These are phyloP conservation scores for Nicotiana paniculata DNA, from an alignment of 257 asterid genomes.

Conservation along the genomic window DNA sequence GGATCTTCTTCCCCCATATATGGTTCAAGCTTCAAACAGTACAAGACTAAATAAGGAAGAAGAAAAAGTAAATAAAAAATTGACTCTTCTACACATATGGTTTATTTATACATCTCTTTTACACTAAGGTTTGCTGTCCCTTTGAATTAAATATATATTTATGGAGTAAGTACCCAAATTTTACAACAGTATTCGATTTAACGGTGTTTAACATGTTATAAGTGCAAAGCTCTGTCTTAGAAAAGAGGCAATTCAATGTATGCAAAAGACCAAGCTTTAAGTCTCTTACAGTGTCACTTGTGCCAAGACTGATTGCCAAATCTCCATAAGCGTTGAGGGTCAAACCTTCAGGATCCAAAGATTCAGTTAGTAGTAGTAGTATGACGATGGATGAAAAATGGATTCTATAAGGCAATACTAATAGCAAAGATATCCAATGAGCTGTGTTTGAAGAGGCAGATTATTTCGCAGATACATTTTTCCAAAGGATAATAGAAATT, in stretches of 20 bases:
- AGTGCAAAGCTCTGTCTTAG: not conserved
- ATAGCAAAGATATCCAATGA: not conserved
- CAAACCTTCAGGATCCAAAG: constrained; percentile 42
- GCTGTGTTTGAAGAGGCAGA: not conserved
- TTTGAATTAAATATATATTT: not conserved
- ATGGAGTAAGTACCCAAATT: not conserved
- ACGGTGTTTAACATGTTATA: not conserved
- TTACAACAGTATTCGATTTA: not conserved
- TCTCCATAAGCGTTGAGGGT: constrained; percentile 81
- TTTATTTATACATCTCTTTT: not conserved
- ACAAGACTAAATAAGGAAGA: not conserved
- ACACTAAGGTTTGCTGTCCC: not conserved
- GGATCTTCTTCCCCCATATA: not conserved
- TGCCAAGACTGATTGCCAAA: constrained; percentile 90
- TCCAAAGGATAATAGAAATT: not conserved
- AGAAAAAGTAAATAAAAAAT: not conserved
- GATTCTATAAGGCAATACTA: not conserved
- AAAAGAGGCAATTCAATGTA: not conserved
- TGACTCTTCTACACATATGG: not conserved
- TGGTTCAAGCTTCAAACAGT: not conserved
- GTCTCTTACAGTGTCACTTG: constrained; percentile 83
- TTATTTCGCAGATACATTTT: not conserved
- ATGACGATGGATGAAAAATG: not conserved
- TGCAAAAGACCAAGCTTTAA: constrained; percentile 3
- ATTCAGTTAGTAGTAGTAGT: not conserved